phyloP scores from a whole-genome alignment of 805 yeast species.

The Metschnikowia cerradonensis region DNA sequence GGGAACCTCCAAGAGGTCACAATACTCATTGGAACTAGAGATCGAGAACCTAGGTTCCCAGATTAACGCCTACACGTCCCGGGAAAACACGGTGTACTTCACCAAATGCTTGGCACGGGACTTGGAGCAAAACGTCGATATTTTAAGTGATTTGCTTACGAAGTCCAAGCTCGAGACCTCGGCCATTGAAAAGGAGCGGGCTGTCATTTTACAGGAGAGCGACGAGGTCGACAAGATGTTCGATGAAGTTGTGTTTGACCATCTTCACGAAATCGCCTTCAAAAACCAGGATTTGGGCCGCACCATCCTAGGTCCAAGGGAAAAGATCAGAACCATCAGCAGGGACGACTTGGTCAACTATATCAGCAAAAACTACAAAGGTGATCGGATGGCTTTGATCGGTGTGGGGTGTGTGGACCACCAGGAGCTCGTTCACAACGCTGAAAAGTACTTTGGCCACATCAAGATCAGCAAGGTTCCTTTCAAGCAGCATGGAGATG shows the following conservation, averaged over 20 bases:
- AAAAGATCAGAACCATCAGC: conserved; percentile 76
- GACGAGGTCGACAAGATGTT: conserved; percentile 98
- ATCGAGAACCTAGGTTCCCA: conserved; percentile 96
- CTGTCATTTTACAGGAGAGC: conserved; percentile 91
- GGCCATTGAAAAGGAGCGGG: conserved; percentile 94
- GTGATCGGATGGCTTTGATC: conserved; percentile 97
- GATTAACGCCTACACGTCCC: conserved; percentile 95
- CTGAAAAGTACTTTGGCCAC: conserved; percentile 72
- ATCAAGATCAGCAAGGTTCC: conserved; percentile 58
- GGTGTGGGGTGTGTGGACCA: conserved; percentile 95
- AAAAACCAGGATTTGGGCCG: conserved; percentile 91
- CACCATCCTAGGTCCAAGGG: conserved; percentile 92
- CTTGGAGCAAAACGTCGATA: conserved; percentile 81
- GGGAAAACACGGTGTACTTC: conserved; percentile 96
- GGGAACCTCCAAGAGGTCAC: conserved; percentile 81
- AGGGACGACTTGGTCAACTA: conserved; percentile 73
- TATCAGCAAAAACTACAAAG: conserved; percentile 82
- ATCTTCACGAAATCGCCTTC: conserved; percentile 88
- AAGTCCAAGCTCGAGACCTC: conserved; percentile 73
- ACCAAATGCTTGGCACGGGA: conserved; percentile 82
- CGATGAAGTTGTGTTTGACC: conserved; percentile 97
- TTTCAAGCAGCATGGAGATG: conserved; percentile 70
- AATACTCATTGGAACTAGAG: conserved; percentile 80
- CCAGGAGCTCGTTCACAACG: conserved; percentile 71
- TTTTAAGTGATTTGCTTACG: conserved; percentile 84